These are phyloP conservation scores for Adansonia madagascariensis DNA, from an alignment of 441 rosid species.

Conservation along the genomic window DNA sequence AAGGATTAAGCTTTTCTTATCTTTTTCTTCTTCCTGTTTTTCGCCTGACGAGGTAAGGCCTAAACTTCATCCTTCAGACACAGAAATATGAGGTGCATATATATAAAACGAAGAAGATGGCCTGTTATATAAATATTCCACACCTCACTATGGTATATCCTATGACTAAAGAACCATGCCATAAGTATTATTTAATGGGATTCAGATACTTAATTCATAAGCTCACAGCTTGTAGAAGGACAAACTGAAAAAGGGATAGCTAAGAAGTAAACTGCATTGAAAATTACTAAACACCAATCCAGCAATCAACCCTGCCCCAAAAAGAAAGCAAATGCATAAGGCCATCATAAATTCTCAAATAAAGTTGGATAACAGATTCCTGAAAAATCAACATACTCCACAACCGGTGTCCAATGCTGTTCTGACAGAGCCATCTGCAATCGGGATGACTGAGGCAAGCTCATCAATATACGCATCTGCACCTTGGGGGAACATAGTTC, in stretches of 20 bases:
- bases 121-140: background rate
- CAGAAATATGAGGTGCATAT: background rate
- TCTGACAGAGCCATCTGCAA: conserved; percentile 60
- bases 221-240: background rate
- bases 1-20: no score
- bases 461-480: conserved; percentile 73
- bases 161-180: background rate
- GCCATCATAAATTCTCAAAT: background rate
- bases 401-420: conserved; percentile 75
- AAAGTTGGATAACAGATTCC: background rate
- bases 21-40: no score
- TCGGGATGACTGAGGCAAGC: conserved; percentile 61
- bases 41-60: background rate
- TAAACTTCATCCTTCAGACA: background rate
- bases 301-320: background rate
- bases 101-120: background rate
- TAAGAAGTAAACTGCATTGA: conserved; percentile 2
- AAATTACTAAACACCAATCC: background rate
- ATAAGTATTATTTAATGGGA: background rate
- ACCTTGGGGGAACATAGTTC: conserved; percentile 73
- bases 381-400: conserved; percentile 48
- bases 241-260: background rate
- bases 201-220: background rate
- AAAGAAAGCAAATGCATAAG: conserved; percentile 6
- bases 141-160: background rate